phyloP scores from a whole-genome alignment of 495 filamentous ascomycete species.

The Podospora conica region DNA sequence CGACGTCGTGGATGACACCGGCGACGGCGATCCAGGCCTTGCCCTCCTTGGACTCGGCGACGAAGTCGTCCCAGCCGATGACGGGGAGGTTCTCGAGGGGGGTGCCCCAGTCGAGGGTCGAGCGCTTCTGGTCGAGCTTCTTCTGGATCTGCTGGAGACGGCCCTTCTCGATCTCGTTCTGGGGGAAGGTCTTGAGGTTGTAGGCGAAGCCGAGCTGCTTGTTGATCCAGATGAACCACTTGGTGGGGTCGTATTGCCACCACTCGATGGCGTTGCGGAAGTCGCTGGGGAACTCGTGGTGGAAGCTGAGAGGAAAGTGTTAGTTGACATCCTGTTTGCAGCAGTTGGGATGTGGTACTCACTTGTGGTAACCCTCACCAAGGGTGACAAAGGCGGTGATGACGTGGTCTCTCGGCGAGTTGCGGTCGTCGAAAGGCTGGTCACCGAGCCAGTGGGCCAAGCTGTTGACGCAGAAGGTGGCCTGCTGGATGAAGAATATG shows the following conservation, averaged over 20 bases:
- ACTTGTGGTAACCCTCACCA: constrained; percentile 95
- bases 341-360: background rate
- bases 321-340: background rate
- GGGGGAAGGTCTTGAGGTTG: constrained; percentile 93
- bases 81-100: constrained; percentile 92
- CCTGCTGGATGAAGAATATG: constrained; percentile 98
- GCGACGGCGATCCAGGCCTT: constrained; percentile 83
- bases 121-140: constrained; percentile 96
- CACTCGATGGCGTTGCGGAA: constrained; percentile 98
- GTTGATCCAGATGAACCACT: constrained; percentile 92
- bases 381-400: constrained; percentile 94
- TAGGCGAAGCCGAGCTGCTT: constrained; percentile 92
- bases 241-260: constrained; percentile 98
- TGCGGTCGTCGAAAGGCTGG: constrained; percentile 98
- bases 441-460: constrained; percentile 98
- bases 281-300: constrained; percentile 98
- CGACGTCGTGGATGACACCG: constrained; percentile 93
- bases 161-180: constrained; percentile 99
- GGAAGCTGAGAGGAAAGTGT: constrained; percentile 50
- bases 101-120: constrained; percentile 88
- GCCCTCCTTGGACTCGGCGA: constrained; percentile 74
- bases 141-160: constrained; percentile 96
- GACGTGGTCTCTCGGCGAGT: constrained; percentile 94
- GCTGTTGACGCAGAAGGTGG: constrained; percentile 99
- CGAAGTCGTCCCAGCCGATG: constrained; percentile 93